Evolutionary conservation across 768 basidiomycete genomes (phyloP), one percentile per base, ranked within the genome.

Genomic region (Ramaria sp.): DNA sequence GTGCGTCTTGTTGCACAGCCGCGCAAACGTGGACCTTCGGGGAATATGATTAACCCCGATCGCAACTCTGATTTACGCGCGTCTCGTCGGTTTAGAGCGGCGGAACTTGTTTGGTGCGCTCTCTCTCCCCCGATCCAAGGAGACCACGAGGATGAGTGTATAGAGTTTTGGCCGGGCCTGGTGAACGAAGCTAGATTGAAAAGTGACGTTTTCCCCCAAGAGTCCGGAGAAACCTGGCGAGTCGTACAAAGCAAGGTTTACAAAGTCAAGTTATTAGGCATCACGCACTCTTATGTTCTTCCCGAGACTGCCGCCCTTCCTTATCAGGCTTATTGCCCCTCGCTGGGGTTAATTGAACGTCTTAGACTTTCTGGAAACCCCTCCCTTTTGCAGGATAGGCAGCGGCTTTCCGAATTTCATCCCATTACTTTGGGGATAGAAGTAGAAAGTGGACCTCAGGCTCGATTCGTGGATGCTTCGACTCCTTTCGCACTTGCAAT

Each of bases 131-230:
- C 82, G 0, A 82, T 88, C 39, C 61, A 65, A 2, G 74, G 75
- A 1, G 65, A 70, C 0, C 64, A 67, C 3, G 67, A 66, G 1
- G 66, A 70, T 17, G 72, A 76, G 50, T 63, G 62, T n/a, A 85
- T 91, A 60, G 64, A 68, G 24, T 84, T 80, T 63, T 91, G 89
- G 89, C 88, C 88, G 1, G 86, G 78, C 1, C 63, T 89, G 20
- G 76, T 91, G 7, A 76, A 83, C 17, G 79, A 84, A 57, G 66
- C 75, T 15, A 75, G 72, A 55, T 65, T 85, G 53, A 80, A 76
- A 63, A 71, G 74, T 2, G 68, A 72, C 42, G 66, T 78, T 27
- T 61, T 73, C 1, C 72, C 73, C 10, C 64, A 68, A 31, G 57
- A 59, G 12, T 41, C 51, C 34, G 54, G 54, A 15, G 68, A 73